Conservation (phyloP, 2,329 filamentous ascomycete species). For the Exophiala calicioides region DNA sequence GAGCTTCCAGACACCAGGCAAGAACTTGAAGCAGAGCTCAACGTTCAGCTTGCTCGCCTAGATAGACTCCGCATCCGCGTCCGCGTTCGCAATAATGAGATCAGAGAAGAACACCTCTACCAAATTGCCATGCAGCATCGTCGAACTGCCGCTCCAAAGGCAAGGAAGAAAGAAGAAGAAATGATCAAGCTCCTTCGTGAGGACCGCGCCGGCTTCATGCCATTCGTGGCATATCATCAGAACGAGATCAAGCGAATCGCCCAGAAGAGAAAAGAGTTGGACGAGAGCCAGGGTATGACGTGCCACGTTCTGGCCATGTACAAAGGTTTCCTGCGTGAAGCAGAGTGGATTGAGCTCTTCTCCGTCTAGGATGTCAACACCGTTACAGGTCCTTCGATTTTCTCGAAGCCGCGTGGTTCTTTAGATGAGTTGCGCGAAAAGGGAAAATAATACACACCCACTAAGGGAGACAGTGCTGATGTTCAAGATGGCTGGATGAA, state of each 20-base stretch:
- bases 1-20: constrained; percentile 14
- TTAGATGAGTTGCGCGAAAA: no score
- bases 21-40: constrained; percentile 32
- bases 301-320: constrained; percentile 26
- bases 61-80: constrained; percentile 23
- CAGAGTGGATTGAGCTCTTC: constrained; percentile 27
- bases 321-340: constrained; percentile 15
- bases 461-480: no score
- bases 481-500: no score
- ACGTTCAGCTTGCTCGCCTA: constrained; percentile 32
- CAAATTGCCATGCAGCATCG: constrained; percentile 12
- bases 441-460: no score
- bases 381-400: background rate
- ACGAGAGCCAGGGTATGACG: constrained; percentile 18
- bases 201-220: constrained; percentile 13
- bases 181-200: constrained; percentile 6
- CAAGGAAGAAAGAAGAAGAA: no score
- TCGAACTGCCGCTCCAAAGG: constrained; percentile 8
- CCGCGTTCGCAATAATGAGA: constrained; percentile 14
- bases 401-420: no score
- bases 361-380: constrained; percentile 5
- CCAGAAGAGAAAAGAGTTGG: background rate
- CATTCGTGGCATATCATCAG: constrained; percentile 30
- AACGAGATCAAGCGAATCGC: constrained; percentile 30
- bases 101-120: constrained; percentile 8